Evolutionary conservation across 306 rosid species (phyloP), one percentile per base, ranked within the genome.

Genomic region (Begonia fuchsioides): DNA sequence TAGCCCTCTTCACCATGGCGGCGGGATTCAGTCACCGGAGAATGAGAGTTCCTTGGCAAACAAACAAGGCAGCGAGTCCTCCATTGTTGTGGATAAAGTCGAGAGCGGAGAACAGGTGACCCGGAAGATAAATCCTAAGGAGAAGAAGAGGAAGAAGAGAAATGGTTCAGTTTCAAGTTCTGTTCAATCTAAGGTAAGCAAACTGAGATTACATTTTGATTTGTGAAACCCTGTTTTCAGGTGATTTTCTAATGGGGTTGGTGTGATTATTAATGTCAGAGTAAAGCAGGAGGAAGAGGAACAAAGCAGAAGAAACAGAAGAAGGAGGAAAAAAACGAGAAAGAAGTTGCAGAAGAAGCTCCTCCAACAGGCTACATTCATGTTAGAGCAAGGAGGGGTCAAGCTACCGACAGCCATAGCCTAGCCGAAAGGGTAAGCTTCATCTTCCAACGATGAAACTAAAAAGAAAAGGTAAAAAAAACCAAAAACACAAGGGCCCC

Each of bases 401-500:
- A 90, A 57, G 97, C 97, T 26, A 90, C 97, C 1, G 97, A 90
- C 62, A 90, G 87, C 73, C 97, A 90, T 62, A 90, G 97, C 93
- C 92, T 90, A 32, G 95, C 97, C 17, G 97, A 90, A 66, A 90
- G 97, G 90, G 97, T 88, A 76, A 26, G 35, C 7, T 26, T 26
- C 35, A 26, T 26, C 35, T 26, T 26, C 35, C 35, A 26, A 5
- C 35, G 7, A 26, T 26, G 35, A 26, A 26, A 26, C 35, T 26
- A 8, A 26, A 26, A 26, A 26, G 1, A 8, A 26, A 26, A 26
- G 8, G n/a, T n/a, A n/a, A n/a, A n/a, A n/a, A n/a, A n/a, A n/a
- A 26, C 7, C n/a, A 26, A 26, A 26, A 26, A 26, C 35, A 26
- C 35, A 26, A 26, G 35, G 35, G 35, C 35, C 35, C 35, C 35